Evolutionary conservation across 805 yeast species (phyloP), one percentile per base, ranked within the genome.

Genomic region (Ogataea henricii): DNA sequence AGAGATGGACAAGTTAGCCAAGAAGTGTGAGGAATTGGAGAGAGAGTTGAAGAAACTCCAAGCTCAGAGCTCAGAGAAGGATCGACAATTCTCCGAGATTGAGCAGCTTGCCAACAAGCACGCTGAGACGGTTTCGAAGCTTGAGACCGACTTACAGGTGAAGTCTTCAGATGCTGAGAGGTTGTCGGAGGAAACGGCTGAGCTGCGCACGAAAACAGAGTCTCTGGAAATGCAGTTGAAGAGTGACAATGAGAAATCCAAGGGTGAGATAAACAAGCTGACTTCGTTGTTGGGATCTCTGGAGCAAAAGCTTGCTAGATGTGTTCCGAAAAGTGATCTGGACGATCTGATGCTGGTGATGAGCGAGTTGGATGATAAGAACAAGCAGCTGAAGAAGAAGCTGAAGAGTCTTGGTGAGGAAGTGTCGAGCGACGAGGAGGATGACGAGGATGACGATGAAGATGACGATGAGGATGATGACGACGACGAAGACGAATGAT

Each of bases 341-440:
- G 96, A 89, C 57, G 96, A 88, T 52, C 65, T 89, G 57, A 77
- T 89, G 82, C 66, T 89, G 20, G 69, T 90, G 16, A 81, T 90
- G 64, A 79, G 86, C 16, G 96, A 88, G 39, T 69, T 89, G 56
- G 96, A 89, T 49, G 89, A 85, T 42, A 79, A 77, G 53, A 81
- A 81, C 48, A 69, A 73, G 25, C 72, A 72, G 52, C 83, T 87
- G 62, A 84, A 83, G 59, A 58, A 65, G 6, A 73, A 70, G 48
- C 71, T 85, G 32, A 72, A 70, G 47, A 69, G 62, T 0, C 58
- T 82, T 4, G 89, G 88, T 0, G 81, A 76, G 44, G 83, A 77
- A 1, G 74, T 83, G 1, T 82, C 89, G 4, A 81, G 88, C 40
- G 92, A 85, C 46, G 90, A 84, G 21, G 89, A 82, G 0, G 83